Percentiles rank a stretch among this genome's conserved stretches.
phyloP scores from a whole-genome alignment of 805 yeast genomes.

The Yamadazyma sp. region DNA sequence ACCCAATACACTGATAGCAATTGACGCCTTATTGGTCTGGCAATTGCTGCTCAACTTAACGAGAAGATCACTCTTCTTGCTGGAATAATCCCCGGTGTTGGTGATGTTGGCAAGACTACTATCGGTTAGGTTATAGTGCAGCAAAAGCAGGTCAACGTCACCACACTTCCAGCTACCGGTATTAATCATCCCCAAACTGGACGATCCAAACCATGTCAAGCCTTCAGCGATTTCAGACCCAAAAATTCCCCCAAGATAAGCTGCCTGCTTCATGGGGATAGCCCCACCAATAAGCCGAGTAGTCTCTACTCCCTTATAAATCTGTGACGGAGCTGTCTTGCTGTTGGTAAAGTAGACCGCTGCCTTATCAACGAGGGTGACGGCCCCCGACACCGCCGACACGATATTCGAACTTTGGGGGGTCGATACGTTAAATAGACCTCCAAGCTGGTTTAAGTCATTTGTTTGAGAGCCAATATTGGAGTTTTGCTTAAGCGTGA shows the following conservation, averaged over 20 bases:
- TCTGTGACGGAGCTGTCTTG: background rate
- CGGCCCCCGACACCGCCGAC: conserved; percentile 2
- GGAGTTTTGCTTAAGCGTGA: background rate
- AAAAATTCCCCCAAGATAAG: conserved; percentile 10
- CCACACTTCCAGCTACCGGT: conserved; percentile 13
- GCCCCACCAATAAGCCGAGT: background rate
- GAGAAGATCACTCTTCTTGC: background rate
- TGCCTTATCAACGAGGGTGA: conserved; percentile 7
- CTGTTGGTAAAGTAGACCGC: background rate
- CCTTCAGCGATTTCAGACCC: conserved; percentile 10
- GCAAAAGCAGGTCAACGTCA: conserved; percentile 5
- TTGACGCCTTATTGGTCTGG: conserved; percentile 6
- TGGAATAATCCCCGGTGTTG: too few relatives aligned
- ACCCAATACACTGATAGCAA: conserved; percentile 4
- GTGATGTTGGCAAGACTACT: background rate
- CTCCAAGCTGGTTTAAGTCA: background rate
- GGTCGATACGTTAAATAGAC: conserved; percentile 2
- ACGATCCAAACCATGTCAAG: conserved; percentile 14
- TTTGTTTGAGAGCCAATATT: background rate
- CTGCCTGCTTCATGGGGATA: conserved; percentile 1
- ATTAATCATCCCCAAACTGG: conserved; percentile 9
- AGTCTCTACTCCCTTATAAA: background rate
- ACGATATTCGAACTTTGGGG: conserved; percentile 3
- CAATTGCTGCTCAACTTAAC: conserved; percentile 4
- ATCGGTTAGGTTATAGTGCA: conserved; percentile 12